phyloP scores from a whole-genome alignment of 345 rosid species.

The Salix purpurea region DNA sequence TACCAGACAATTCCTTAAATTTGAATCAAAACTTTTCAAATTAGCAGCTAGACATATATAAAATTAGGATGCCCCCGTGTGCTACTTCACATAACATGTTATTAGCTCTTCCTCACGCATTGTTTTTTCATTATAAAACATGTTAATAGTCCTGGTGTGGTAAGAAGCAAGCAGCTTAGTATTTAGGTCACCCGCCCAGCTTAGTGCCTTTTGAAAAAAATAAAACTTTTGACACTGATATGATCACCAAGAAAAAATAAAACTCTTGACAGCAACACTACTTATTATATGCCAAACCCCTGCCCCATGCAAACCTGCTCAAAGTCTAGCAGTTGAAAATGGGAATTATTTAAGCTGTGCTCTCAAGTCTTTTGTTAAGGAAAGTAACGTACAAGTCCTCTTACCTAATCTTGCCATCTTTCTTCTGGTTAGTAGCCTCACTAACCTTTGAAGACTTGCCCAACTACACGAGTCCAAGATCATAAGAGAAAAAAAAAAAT shows the following conservation, averaged over 20 bases:
- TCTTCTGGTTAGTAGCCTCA: slow-evolving; percentile 29
- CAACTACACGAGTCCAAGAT: slow-evolving; percentile 26
- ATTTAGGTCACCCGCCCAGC: slow-evolving; percentile 48
- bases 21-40: neutral
- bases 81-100: neutral
- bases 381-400: slow-evolving; percentile 39
- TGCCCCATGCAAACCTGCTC: slow-evolving; percentile 29
- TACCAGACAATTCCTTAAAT: too few relatives aligned
- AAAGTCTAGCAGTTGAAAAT: slow-evolving; percentile 7
- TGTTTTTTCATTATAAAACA: neutral
- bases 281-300: slow-evolving; percentile 1
- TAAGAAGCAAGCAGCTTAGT: neutral
- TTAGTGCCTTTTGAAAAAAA: slow-evolving; percentile 16
- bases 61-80: neutral
- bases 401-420: slow-evolving; percentile 38
- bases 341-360: neutral
- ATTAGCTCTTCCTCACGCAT: too few relatives aligned
- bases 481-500: neutral
- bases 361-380: slow-evolving; percentile 42
- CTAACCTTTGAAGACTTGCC: slow-evolving; percentile 41
- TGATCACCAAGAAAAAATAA: neutral
- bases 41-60: neutral
- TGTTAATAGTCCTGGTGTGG: neutral
- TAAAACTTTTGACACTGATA: too few relatives aligned
- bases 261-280: neutral